A percentile compares a stretch with the other conserved stretches of the same genome.
Evolutionary conservation across 2,329 filamentous ascomycete species (phyloP).

Genomic region (Fusarium clavum): DNA sequence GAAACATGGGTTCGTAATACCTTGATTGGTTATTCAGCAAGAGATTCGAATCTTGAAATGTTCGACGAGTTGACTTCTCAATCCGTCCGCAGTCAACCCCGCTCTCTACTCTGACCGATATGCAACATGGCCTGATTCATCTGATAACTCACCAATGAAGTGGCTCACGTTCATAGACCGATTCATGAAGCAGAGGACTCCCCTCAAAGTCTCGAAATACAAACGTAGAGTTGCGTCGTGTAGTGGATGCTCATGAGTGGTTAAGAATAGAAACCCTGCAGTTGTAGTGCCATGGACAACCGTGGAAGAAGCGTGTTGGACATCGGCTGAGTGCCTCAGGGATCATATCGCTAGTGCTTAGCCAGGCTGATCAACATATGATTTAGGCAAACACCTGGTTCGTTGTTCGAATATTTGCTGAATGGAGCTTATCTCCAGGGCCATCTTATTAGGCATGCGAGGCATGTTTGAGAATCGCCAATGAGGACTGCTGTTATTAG

Average conservation of each 20-base stretch:
- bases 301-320: slow-evolving; percentile 9
- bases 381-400: slow-evolving; percentile 10
- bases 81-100: background rate
- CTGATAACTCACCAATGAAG: slow-evolving; percentile 17
- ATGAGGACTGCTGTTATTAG: slow-evolving; percentile 8
- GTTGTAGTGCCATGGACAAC: slow-evolving; percentile 14
- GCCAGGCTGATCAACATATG: slow-evolving; percentile 10
- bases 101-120: slow-evolving; percentile 2
- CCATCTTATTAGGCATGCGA: background rate
- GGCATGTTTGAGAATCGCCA: slow-evolving; percentile 14
- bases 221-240: slow-evolving; percentile 18
- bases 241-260: slow-evolving; percentile 14
- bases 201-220: slow-evolving; percentile 1
- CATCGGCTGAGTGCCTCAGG: slow-evolving; percentile 16
- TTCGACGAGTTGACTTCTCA: background rate
- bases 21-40: background rate
- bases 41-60: background rate
- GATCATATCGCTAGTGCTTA: slow-evolving; percentile 22
- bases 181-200: slow-evolving; percentile 11
- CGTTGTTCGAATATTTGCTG: slow-evolving; percentile 14
- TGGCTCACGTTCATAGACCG: slow-evolving; percentile 18
- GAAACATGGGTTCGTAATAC: slow-evolving; percentile 1
- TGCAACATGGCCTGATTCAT: slow-evolving; percentile 9
- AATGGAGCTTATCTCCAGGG: slow-evolving; percentile 17
- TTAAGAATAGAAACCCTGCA: slow-evolving; percentile 24